Evolutionary conservation across 2,329 filamentous ascomycete species (phyloP).

Genomic region (Hymenoscyphus occultus): DNA sequence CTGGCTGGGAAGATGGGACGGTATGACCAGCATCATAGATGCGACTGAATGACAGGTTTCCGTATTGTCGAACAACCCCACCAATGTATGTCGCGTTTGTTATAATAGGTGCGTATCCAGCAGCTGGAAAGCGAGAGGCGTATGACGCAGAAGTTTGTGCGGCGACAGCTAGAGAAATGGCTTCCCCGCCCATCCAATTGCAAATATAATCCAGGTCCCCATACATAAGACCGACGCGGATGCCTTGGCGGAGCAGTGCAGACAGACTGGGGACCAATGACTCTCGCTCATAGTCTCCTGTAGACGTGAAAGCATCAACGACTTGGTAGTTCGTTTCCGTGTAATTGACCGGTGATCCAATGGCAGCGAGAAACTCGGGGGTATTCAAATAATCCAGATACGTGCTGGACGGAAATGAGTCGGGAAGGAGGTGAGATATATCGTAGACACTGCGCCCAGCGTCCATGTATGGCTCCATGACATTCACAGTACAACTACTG

Average conservation of each 20-base stretch:
- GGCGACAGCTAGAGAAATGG: conserved; percentile 62
- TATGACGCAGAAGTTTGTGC: conserved; percentile 48
- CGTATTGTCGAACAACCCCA: conserved; percentile 72
- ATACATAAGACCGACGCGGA: conserved; percentile 71
- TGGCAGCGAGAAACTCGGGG: conserved; percentile 54
- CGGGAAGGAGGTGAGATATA: conserved; percentile 38
- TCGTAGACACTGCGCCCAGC: conserved; percentile 38
- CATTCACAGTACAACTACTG: conserved; percentile 35
- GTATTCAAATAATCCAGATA: conserved; percentile 65
- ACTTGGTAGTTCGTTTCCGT: conserved; percentile 49
- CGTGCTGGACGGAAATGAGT: conserved; percentile 62
- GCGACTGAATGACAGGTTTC: conserved; percentile 67
- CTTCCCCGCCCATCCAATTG: conserved; percentile 74
- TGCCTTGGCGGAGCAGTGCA: conserved; percentile 56
- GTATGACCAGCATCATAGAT: conserved; percentile 68
- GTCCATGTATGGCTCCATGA: conserved; percentile 37
- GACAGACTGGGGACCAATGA: conserved; percentile 59
- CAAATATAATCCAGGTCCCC: conserved; percentile 62
- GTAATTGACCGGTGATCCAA: conserved; percentile 62
- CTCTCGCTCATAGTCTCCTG: conserved; percentile 61
- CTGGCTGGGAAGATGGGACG: conserved; percentile 53
- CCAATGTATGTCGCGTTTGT: conserved; percentile 67
- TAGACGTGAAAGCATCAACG: conserved; percentile 45
- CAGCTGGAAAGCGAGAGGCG: conserved; percentile 53
- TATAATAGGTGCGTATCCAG: conserved; percentile 70